Conservation (phyloP, 768 basidiomycete genomes). For the Aureoboletus auriporus region DNA sequence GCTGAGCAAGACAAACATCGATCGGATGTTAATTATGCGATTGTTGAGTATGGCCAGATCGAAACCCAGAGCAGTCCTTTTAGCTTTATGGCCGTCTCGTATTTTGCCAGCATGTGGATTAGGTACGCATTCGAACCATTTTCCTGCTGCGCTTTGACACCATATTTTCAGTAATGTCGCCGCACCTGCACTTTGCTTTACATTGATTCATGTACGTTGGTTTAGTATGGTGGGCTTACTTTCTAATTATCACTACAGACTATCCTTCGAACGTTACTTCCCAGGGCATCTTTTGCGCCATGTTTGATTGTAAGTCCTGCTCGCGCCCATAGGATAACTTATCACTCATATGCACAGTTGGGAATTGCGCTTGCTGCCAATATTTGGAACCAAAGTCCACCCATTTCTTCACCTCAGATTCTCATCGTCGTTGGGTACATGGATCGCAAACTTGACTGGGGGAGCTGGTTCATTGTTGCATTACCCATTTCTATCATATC, state of each 20-base stretch:
- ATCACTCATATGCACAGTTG: conserved; percentile 67
- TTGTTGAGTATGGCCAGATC: conserved; percentile 90
- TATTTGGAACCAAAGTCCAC: conserved; percentile 95
- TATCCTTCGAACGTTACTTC: conserved; percentile 86
- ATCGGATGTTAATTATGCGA: conserved; percentile 85
- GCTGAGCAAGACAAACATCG: conserved; percentile 91
- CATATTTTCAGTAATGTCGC: conserved; percentile 75
- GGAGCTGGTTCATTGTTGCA: conserved; percentile 89
- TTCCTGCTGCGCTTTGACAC: conserved; percentile 5
- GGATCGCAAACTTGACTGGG: conserved; percentile 85
- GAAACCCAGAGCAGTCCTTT: conserved; percentile 76
- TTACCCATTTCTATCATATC: conserved; percentile 87
- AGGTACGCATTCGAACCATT: conserved; percentile 50
- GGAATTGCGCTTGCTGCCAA: conserved; percentile 98
- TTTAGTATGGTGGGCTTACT: background rate
- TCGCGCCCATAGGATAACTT: background rate
- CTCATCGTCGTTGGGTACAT: conserved; percentile 87
- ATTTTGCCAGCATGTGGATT: conserved; percentile 99
- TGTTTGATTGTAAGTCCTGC: conserved; percentile 75
- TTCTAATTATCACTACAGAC: conserved; percentile 50
- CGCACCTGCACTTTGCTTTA: conserved; percentile 95
- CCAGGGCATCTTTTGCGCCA: conserved; percentile 81
- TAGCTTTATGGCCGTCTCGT: conserved; percentile 94
- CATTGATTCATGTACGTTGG: conserved; percentile 80
- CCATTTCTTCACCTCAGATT: conserved; percentile 97